Conservation (phyloP, 305 asterid species). For the Fraxinus xanthoxyloides region DNA sequence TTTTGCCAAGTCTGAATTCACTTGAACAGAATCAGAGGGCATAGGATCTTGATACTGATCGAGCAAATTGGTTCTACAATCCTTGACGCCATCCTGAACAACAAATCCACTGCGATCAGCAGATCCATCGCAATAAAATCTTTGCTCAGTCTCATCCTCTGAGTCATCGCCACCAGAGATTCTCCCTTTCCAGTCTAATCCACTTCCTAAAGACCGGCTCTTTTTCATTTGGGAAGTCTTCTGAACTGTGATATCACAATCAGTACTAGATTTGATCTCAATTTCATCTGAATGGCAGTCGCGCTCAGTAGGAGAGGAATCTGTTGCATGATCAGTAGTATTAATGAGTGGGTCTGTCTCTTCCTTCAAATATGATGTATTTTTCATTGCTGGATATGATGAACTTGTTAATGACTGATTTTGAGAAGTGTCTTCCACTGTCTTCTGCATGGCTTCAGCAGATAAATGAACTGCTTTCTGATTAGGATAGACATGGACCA, state of each 20-base stretch:
- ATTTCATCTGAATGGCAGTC: constrained; percentile 60
- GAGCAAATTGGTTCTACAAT: constrained; percentile 32
- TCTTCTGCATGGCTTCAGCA: constrained; percentile 63
- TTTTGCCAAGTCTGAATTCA: constrained; percentile 40
- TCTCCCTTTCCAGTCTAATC: constrained; percentile 58
- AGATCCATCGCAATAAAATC: constrained; percentile 51
- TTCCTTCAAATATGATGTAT: constrained; percentile 30
- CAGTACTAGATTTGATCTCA: constrained; percentile 44
- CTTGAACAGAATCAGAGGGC: constrained; percentile 60
- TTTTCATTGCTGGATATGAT: constrained; percentile 30
- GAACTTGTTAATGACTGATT: constrained; percentile 30
- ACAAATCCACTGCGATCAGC: constrained; percentile 33
- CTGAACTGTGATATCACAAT: constrained; percentile 30
- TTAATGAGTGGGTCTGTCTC: constrained; percentile 29
- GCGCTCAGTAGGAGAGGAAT: constrained; percentile 46
- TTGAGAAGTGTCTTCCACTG: constrained; percentile 52
- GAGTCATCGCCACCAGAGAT: constrained; percentile 43
- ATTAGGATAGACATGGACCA: constrained; percentile 23
- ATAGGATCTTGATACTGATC: constrained; percentile 46
- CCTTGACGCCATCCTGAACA: constrained; percentile 39
- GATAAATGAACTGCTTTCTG: constrained; percentile 62
- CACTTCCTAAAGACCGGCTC: constrained; percentile 65
- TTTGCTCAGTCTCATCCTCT: constrained; percentile 55
- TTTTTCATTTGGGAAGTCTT: constrained; percentile 43
- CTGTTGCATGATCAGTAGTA: constrained; percentile 36